Conservation (phyloP, 768 basidiomycete species). For the Podaxis sp. region DNA sequence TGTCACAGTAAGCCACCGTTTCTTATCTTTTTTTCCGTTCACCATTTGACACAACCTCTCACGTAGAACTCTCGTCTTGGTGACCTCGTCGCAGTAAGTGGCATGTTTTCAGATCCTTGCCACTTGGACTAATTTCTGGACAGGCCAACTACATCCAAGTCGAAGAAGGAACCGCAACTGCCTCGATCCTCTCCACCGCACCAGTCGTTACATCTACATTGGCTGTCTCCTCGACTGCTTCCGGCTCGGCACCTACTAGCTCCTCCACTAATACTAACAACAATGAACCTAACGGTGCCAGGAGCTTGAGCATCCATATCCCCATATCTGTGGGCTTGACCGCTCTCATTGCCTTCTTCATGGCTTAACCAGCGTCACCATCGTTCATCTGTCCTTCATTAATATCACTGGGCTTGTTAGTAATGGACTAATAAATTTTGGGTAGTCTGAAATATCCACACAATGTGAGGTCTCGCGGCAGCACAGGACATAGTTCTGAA, state of each 20-base stretch:
- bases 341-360: not conserved
- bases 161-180: slow-evolving; percentile 61
- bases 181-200: slow-evolving; percentile 55
- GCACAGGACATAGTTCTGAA: not conserved
- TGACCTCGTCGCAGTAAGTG: slow-evolving; percentile 12
- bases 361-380: not conserved
- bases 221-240: slow-evolving; percentile 16
- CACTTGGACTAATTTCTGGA: slow-evolving; percentile 6
- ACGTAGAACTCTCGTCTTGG: slow-evolving; percentile 11
- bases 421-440: not conserved
- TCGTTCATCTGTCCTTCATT: not conserved
- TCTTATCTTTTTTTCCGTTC: not conserved
- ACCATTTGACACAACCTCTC: not conserved
- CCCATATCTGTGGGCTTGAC: not conserved
- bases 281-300: slow-evolving; percentile 14
- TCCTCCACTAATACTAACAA: slow-evolving; percentile 16
- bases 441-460: not conserved
- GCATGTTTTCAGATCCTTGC: not conserved
- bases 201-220: slow-evolving; percentile 66
- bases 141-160: slow-evolving; percentile 74
- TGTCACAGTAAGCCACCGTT: not conserved
- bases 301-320: not conserved
- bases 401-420: not conserved
- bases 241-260: slow-evolving; percentile 11
- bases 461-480: not conserved